Evolutionary conservation across 345 rosid genomes (phyloP), one percentile per base, ranked within the genome.

Genomic region (Litchi chinensis): DNA sequence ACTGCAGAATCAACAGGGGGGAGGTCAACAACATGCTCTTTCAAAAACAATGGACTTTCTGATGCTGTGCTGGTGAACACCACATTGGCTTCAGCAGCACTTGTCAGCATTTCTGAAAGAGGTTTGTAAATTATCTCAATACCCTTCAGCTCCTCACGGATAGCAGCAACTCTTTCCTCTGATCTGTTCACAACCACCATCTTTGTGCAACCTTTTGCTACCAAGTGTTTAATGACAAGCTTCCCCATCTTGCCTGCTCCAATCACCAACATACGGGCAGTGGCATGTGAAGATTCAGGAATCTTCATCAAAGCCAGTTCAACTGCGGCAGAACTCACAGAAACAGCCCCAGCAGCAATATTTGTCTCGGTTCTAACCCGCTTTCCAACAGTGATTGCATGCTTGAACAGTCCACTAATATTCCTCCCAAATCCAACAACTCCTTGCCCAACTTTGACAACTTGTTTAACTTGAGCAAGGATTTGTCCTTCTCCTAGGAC

Each of bases 41-140:
- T 91, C 48, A 90, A 77, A 79, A 96, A 93, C 39, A 96, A 84
- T 16, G 88, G 99, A 18, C 87, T 84, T 78, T 92, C 95, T 2
- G 98, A 89, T 44, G 99, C 95, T 22, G 99, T 96, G 83, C 99
- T 93, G 9, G 99, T 96, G 82, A 96, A 94, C 69, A 96, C 65
- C 24, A 94, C 97, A 85, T 96, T 98, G 2, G 97, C 93, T 79
- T 94, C 95, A 59, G 89, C 93, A 68, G 93, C 92, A 80, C 90
- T 90, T 32, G 90, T 63, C 12, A 92, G 75, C 93, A 94, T 91
- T 73, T 92, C 95, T 5, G 87, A 66, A 2, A 96, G 89, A 76
- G 95, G 95, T 70, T 84, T 87, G 77, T 92, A 93, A 48, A 87
- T 81, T 54, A 96, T 82, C 78, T 96, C 97, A 63, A 86, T 80